These are phyloP conservation scores for Pyrenochaeta sp. DNA, from an alignment of 2,329 filamentous ascomycete species.

Conservation along the genomic window DNA sequence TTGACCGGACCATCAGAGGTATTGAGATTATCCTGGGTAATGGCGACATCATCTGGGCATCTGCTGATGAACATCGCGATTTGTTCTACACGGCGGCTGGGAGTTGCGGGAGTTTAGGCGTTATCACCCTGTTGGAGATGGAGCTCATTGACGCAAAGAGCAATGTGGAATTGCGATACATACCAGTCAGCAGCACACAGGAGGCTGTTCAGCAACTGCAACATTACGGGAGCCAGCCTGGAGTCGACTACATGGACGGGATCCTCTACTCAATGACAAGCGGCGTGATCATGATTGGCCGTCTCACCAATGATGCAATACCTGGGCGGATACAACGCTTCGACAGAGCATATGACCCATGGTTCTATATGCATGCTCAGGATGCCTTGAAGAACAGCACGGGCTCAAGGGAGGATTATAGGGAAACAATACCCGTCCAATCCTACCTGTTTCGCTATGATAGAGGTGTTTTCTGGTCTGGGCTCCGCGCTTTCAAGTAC, in stretches of 20 bases:
- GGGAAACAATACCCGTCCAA: constrained; percentile 56
- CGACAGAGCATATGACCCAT: constrained; percentile 69
- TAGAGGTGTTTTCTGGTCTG: constrained; percentile 72
- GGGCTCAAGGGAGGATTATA: constrained; percentile 19
- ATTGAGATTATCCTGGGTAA: constrained; percentile 71
- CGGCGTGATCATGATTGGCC: constrained; percentile 69
- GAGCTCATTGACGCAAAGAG: constrained; percentile 62
- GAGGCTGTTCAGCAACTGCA: constrained; percentile 61
- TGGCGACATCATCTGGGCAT: constrained; percentile 63
- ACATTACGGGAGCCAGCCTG: constrained; percentile 51
- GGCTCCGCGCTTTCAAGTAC: constrained; percentile 67
- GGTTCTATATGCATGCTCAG: constrained; percentile 76
- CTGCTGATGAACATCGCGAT: constrained; percentile 56
- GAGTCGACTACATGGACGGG: constrained; percentile 73
- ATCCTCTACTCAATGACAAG: constrained; percentile 67
- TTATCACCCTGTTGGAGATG: constrained; percentile 69
- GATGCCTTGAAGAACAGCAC: constrained; percentile 25
- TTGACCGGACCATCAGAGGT: constrained; percentile 68
- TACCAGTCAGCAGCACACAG: constrained; percentile 60
- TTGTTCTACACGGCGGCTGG: constrained; percentile 68
- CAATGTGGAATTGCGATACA: constrained; percentile 70
- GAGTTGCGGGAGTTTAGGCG: constrained; percentile 67
- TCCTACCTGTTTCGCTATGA: constrained; percentile 71
- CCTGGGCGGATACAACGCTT: constrained; percentile 55
- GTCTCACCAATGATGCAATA: constrained; percentile 60